phyloP scores from a whole-genome alignment of 345 rosid genomes.

The Populus davidiana region DNA sequence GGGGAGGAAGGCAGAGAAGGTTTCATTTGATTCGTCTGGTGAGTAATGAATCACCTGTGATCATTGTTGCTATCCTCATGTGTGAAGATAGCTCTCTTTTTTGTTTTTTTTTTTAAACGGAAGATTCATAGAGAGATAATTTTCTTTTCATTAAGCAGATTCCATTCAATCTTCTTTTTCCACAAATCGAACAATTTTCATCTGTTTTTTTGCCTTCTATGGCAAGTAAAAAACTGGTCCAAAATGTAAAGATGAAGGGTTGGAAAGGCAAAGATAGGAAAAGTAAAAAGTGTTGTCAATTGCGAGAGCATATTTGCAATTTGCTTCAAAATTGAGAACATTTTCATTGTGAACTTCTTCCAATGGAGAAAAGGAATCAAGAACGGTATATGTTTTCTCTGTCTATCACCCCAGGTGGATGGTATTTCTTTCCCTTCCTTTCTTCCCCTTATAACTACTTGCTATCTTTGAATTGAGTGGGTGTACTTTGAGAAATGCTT shows the following conservation, averaged over 20 bases:
- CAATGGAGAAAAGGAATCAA: constrained; percentile 24
- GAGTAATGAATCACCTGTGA: constrained; percentile 15
- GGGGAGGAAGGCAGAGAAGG: constrained; percentile 22
- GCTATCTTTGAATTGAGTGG: not conserved
- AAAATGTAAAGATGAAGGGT: constrained; percentile 1
- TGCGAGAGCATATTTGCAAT: constrained; percentile 14
- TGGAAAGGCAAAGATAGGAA: not conserved
- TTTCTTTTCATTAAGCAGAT: constrained; percentile 1
- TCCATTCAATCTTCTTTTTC: constrained; percentile 15
- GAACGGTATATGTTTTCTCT: constrained; percentile 8
- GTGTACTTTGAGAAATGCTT: constrained; percentile 24
- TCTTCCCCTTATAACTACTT: constrained; percentile 10
- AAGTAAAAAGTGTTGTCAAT: not conserved
- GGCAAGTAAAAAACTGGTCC: not conserved
- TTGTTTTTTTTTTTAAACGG: not conserved
- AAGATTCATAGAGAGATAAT: not conserved
- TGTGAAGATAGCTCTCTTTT: not conserved
- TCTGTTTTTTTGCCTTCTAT: not conserved
- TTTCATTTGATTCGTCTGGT: constrained; percentile 31
- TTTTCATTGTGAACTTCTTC: constrained; percentile 33
- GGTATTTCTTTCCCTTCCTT: not conserved
- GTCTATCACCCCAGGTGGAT: not conserved
- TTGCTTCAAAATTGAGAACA: constrained; percentile 33
- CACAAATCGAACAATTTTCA: not conserved
- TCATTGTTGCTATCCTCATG: not conserved